phyloP scores from a whole-genome alignment of 1,139 yeast species.

The Protomyces inundatus region DNA sequence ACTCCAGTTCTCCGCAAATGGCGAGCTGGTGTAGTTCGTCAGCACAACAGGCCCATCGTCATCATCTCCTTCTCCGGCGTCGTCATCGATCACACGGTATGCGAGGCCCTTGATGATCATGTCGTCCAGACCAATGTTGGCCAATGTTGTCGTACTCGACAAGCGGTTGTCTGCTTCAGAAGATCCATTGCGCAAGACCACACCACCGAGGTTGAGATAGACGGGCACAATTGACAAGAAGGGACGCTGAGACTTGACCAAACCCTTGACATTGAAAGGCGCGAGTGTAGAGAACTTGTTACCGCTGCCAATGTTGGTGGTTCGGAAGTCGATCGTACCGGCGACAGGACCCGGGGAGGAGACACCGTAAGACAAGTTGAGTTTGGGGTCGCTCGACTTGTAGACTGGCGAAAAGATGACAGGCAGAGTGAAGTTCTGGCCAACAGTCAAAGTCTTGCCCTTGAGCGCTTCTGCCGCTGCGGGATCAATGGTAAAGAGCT shows the following conservation, averaged over 20 bases:
- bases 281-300: not conserved
- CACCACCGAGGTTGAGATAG: not conserved
- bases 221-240: not conserved
- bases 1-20: constrained; percentile 1
- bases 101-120: not conserved
- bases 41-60: not conserved
- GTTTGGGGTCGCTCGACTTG: not conserved
- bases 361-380: constrained; percentile 5
- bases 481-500: not conserved
- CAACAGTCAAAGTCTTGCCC: not conserved
- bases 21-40: constrained; percentile 11
- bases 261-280: not conserved
- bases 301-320: not conserved
- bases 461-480: not conserved
- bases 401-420: constrained; percentile 3
- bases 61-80: constrained; percentile 2
- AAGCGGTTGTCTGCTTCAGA: not conserved
- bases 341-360: not conserved
- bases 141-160: not conserved
- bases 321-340: not conserved
- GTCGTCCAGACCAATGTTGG: not conserved
- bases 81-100: not conserved
- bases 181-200: not conserved
- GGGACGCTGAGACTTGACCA: not conserved
- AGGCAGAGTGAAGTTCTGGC: not conserved